Base-by-base conservation (phyloP, 148 eudicot genomes). In the Chenopodium berlandieri region DNA sequence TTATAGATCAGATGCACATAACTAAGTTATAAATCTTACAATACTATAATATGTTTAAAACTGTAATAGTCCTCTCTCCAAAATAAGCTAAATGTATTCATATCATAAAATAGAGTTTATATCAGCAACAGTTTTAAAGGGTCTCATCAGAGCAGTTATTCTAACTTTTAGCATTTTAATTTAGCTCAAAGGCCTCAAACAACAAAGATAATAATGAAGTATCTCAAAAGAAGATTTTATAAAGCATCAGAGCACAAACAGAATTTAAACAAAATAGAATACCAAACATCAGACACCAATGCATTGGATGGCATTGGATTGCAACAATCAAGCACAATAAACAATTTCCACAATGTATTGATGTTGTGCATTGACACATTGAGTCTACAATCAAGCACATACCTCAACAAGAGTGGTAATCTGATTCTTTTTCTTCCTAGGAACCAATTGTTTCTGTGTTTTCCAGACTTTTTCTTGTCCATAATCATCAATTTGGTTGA, bases 391-490 rank as follows among this genome's bases (percentile, higher is more conserved):
- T 47, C 48, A 31, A 64, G 74, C 74, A 73, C 75, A 77, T 82
- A 97, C 99, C 98, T 97, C 99, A 75, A 97, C 99, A 80, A 94
- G 93, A 78, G 94, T 75, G 75, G 94, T 90, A 48, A 97, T 94
- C 89, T 91, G 92, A 89, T 94, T 97, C 87, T 94, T 92, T 83
- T 91, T 92, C 82, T 94, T 97, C 80, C 94, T 88, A 27, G 98
- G 95, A 44, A 82, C 91, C 82, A 92, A 79, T 87, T 97, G 99
- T 82, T 77, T 90, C 78, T 94, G 94, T 27, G 97, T 97, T 88
- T 97, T 97, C 99, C 99, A 97, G 87, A 91, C 71, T 93, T 94
- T 97, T 48, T 94, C 99, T 91, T 94, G 98, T 71, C 99, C 99
- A 91, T 97, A 97, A 81, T 97, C 97, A 87, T 97, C 99, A 83